A percentile compares a stretch with the other conserved stretches of the same genome.
Conservation (phyloP, 2,329 filamentous ascomycete genomes). For the Arthrinium puccinioides region DNA sequence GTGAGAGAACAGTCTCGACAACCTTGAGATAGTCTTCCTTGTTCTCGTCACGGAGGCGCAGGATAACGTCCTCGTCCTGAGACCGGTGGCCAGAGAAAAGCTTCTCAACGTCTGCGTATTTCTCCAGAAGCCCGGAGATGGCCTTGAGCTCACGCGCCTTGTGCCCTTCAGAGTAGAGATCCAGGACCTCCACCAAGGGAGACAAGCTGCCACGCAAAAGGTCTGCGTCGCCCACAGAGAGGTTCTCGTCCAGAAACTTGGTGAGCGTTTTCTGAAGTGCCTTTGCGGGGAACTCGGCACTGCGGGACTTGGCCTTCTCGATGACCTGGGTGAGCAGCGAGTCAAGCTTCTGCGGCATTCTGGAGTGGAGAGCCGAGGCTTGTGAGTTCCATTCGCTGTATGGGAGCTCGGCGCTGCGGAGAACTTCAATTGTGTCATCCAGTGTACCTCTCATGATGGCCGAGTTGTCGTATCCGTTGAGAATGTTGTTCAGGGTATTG, state of each 20-base stretch:
- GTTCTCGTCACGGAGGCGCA: conserved; percentile 91
- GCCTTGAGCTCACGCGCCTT: conserved; percentile 85
- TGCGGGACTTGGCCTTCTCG: conserved; percentile 70
- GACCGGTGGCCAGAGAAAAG: conserved; percentile 79
- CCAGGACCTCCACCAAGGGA: conserved; percentile 71
- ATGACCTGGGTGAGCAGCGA: conserved; percentile 75
- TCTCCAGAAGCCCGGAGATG: conserved; percentile 70
- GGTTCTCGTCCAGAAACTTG: conserved; percentile 84
- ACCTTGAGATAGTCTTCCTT: conserved; percentile 85
- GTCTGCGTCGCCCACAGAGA: conserved; percentile 64
- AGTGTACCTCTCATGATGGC: conserved; percentile 87
- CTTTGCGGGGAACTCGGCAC: conserved; percentile 87
- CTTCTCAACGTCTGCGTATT: conserved; percentile 77
- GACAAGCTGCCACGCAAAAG: conserved; percentile 65
- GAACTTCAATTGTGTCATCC: conserved; percentile 81
- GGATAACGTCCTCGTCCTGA: conserved; percentile 88
- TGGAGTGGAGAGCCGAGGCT: conserved; percentile 91
- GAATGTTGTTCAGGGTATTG: conserved; percentile 77
- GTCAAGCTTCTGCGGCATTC: conserved; percentile 94
- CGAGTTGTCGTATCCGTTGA: conserved; percentile 93
- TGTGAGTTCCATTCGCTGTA: conserved; percentile 96
- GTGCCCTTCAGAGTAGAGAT: conserved; percentile 76
- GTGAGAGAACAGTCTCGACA: conserved; percentile 83
- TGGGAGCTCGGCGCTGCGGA: conserved; percentile 82
- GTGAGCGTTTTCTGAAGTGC: conserved; percentile 73